Base-by-base conservation (phyloP, 2,329 filamentous ascomycete genomes). In the Pseudopithomyces maydicus region DNA sequence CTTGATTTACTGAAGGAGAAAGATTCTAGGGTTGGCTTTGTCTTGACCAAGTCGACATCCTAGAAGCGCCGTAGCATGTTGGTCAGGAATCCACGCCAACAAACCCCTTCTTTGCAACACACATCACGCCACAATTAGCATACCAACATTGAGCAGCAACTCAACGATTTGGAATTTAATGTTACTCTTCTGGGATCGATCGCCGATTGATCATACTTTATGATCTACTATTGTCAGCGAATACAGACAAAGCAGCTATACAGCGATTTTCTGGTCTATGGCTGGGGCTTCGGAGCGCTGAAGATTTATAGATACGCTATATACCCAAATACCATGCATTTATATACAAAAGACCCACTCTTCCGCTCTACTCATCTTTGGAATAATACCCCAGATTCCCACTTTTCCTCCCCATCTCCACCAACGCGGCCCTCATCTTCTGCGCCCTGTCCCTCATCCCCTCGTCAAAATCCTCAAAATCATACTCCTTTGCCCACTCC, bases 381-480 rank as follows among this genome's bases (percentile, higher is more conserved):
- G 68, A 67, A 54, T 70, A 77, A 44, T 70, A 92, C 17, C 87
- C 88, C 33, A 90, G 85, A 62, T 87, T 80, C 20, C 82, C 84
- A 67, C 81, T 84, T 65, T 82, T 82, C 55, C 74, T 77, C 14
- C 88, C 89, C 81, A 91, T 77, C 59, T 80, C 80, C 38, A 90
- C 80, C 57, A 91, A 75, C 49, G 84, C 80, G 57, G 79, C 78
- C 58, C 87, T 83, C 89, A 91, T 91, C 22, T 67, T 82, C 73
- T 85, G 82, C 1, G 89, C 88, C 62, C 82, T 78, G 65, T 65
- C 66, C 60, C 78, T 81, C 62, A 91, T 90, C 17, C 72, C 84
- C 71, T 87, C 83, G 33, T 74, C 76, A 55, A 91, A 85, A 61
- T 85, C 82, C 65, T 74, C 61, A 54, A 91, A 85, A 67, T 88